Evolutionary conservation across 2,329 filamentous ascomycete species (phyloP).

Genomic region (Colletotrichum somersetense): DNA sequence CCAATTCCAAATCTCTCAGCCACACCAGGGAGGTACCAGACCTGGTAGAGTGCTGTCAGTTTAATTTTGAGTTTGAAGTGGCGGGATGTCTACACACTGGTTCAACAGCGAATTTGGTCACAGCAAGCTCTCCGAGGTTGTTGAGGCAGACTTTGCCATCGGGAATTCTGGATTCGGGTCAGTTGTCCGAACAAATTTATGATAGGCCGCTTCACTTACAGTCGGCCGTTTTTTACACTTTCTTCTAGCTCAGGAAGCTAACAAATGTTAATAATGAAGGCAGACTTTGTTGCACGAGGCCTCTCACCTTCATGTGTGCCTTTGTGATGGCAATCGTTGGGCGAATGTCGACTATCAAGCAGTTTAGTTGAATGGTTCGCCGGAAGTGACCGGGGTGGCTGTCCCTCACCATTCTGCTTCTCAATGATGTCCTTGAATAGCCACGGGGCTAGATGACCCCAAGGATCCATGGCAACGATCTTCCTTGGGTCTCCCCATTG

Average conservation of each 20-base stretch:
- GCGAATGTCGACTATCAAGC: constrained; percentile 76
- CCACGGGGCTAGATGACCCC: constrained; percentile 88
- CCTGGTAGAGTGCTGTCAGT: constrained; percentile 49
- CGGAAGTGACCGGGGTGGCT: not conserved
- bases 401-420: constrained; percentile 72
- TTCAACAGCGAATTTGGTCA: constrained; percentile 97
- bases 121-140: constrained; percentile 85
- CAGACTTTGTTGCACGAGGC: not conserved
- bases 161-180: constrained; percentile 57
- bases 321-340: constrained; percentile 93
- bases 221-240: constrained; percentile 82
- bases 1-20: constrained; percentile 93
- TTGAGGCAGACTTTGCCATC: constrained; percentile 95
- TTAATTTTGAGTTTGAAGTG: constrained; percentile 6
- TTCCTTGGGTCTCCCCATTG: constrained; percentile 92
- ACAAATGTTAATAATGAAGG: constrained; percentile 23
- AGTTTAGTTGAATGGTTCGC: not conserved
- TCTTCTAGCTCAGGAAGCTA: constrained; percentile 91
- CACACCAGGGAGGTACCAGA: constrained; percentile 88
- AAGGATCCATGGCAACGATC: constrained; percentile 97
- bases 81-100: constrained; percentile 72
- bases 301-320: constrained; percentile 83
- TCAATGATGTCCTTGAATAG: constrained; percentile 84
- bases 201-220: constrained; percentile 60
- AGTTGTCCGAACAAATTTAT: not conserved